Evolutionary conservation across 2,329 filamentous ascomycete species (phyloP), one percentile per base, ranked within the genome.

Genomic region (Aspergillus sp.): DNA sequence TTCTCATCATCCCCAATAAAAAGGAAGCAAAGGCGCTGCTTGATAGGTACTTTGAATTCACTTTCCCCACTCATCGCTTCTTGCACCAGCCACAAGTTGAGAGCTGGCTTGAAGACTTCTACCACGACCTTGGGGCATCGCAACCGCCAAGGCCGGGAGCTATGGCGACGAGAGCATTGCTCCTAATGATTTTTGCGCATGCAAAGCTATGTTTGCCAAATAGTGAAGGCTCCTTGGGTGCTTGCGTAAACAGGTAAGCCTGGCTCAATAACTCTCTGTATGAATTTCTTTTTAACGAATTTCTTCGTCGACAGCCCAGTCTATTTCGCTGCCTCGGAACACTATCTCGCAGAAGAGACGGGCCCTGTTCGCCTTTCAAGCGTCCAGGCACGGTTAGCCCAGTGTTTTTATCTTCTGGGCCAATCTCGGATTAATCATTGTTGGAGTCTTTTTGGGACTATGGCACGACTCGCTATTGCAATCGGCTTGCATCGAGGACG

Each of bases 151-250:
- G 37, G 7, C 55, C 58, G 9, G 60, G 60, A 3, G 48, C 44
- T 9, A 48, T 58, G 45, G 60, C 55, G 25, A 56, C 52, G 78
- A 72, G 77, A 2, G 81, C 81, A 0, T 63, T 83, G 19, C 67
- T 85, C 1, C 77, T 84, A 37, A 78, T 84, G 66, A 77, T 83
- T 1, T 79, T 86, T 61, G 83, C 83, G 0, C 81, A 83, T 19
- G 81, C 76, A 14, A 73, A 76, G 43, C 75, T 77, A 9, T 80
- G 81, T 39, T 73, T 75, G 65, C 68, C 70, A 12, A 43, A n/a
- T 62, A 52, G 51, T 4, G 66, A 59, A 59, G 51, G 9, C 54
- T 60, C 35, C 47, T 59, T 47, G 60, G 63, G 37, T 50, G 54
- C 11, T 58, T 67, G 47, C 54, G 60, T 59, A 8, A 56, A 43